These are phyloP conservation scores for Colletotrichum gloeosporioides DNA, from an alignment of 2,329 filamentous ascomycete genomes.

Conservation along the genomic window DNA sequence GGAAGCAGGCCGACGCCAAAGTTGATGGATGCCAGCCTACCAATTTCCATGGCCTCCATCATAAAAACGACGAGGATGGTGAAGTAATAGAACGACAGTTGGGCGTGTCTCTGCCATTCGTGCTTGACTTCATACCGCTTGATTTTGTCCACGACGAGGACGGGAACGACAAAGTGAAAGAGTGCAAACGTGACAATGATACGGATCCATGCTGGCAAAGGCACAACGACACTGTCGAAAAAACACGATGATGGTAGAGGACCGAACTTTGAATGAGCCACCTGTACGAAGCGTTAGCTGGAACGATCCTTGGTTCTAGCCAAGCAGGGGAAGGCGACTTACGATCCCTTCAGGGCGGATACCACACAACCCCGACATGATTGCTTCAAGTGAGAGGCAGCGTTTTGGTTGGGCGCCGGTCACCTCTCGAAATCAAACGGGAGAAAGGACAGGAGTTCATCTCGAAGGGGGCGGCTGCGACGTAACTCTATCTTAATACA, in stretches of 20 bases:
- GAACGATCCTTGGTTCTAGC: background rate
- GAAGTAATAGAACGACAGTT: slow-evolving; percentile 28
- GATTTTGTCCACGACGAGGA: slow-evolving; percentile 12
- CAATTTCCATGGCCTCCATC: slow-evolving; percentile 30
- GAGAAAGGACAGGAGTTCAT: slow-evolving; percentile 15
- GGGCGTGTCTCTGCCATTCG: slow-evolving; percentile 23
- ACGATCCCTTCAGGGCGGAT: slow-evolving; percentile 21
- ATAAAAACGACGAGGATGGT: slow-evolving; percentile 24
- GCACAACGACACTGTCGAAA: slow-evolving; percentile 29
- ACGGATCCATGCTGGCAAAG: slow-evolving; percentile 28
- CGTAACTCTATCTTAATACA: slow-evolving; percentile 20
- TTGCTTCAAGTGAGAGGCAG: slow-evolving; percentile 9
- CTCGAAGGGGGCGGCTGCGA: slow-evolving; percentile 9
- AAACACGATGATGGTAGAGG: slow-evolving; percentile 31
- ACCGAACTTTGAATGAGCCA: slow-evolving; percentile 5
- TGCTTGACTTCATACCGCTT: slow-evolving; percentile 1
- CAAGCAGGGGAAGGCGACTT: background rate
- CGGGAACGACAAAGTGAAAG: slow-evolving; percentile 20
- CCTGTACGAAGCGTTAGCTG: background rate
- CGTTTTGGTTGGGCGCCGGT: background rate
- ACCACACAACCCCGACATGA: slow-evolving; percentile 18
- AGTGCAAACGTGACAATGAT: slow-evolving; percentile 23
- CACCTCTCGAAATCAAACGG: slow-evolving; percentile 8
- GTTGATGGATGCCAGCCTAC: slow-evolving; percentile 18
- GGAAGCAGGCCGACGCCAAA: slow-evolving; percentile 26